A percentile compares a stretch with the other conserved stretches of the same genome.
These are phyloP conservation scores for Leishmania mexicana DNA, from an alignment of 208 protist genomes.

Conservation along the genomic window DNA sequence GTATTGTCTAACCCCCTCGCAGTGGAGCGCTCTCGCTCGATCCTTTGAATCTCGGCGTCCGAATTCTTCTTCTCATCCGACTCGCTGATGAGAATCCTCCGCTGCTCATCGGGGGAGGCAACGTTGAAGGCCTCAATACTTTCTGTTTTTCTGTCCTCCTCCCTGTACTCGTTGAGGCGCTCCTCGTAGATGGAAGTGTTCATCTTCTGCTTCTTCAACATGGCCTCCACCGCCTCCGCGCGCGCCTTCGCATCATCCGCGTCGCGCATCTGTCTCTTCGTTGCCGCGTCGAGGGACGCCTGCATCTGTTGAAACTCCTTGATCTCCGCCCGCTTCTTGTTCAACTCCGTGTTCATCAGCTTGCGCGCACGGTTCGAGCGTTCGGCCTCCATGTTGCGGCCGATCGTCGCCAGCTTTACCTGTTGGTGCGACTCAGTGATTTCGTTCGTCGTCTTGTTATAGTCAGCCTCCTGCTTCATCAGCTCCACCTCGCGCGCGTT, in stretches of 20 bases:
- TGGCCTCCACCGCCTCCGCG: conserved; percentile 41
- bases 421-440: conserved; percentile 42
- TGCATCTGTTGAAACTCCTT: conserved; percentile 36
- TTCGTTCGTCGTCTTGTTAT: conserved; percentile 48
- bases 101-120: conserved; percentile 58
- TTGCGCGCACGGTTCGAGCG: conserved; percentile 39
- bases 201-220: conserved; percentile 40
- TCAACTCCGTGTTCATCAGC: conserved; percentile 40
- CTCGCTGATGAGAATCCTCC: conserved; percentile 33
- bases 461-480: conserved; percentile 82
- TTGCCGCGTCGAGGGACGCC: conserved; percentile 22
- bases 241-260: conserved; percentile 51
- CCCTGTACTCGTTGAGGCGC: conserved; percentile 31
- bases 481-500: conserved; percentile 85
- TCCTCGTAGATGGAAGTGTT: conserved; percentile 34
- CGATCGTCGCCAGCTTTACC: conserved; percentile 50
- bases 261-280: conserved; percentile 31
- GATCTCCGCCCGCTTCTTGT: conserved; percentile 44
- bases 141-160: conserved; percentile 46
- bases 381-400: conserved; percentile 48
- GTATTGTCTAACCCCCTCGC: conserved; percentile 25
- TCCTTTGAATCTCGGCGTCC: conserved; percentile 31
- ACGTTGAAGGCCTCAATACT: conserved; percentile 58
- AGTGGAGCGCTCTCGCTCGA: conserved; percentile 32
- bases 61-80: conserved; percentile 26